Base-by-base conservation (phyloP, 2,329 filamentous ascomycete species). In the Penicillium olsonii region DNA sequence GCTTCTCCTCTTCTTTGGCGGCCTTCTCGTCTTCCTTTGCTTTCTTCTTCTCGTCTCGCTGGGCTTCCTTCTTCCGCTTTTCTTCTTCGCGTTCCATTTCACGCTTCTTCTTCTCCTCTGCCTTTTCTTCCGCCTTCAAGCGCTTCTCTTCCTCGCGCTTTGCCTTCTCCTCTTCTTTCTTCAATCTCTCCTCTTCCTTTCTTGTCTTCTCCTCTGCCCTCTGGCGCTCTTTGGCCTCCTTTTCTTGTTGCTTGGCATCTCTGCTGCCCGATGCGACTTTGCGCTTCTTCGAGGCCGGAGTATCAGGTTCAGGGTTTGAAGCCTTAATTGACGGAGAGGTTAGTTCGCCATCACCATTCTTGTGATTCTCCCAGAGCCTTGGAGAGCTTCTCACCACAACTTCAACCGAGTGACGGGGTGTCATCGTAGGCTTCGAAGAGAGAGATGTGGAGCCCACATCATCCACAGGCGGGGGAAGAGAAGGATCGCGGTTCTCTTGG, bases 21-120 rank as follows among this genome's bases (percentile, higher is more conserved):
- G 68, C 68, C 52, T 72, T 76, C 45, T 77, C 74, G 50, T 77
- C 71, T 22, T 77, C 72, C 50, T 68, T 72, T 42, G 63, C 70
- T 57, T 68, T 72, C 31, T 62, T 66, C 52, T 78, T 74, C 49
- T 75, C 74, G 39, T 75, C 73, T n/a, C 71, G 66, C 38, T 75
- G 77, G 22, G 22, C 22, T 24, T 24, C 22, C 22, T 24, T 24
- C 22, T 24, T 24, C 22, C 22, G 22, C 12, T 67, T 71, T 38
- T 74, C 70, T 45, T 71, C 74, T 41, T 72, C 68, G 1, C 50
- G 56, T 29, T 57, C 55, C 5, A 51, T 51, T 0, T 59, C 55
- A 2, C 55, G 53, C 50, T 64, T 66, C 41, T 60, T 66, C 27
- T 64, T 62, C 14, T 66, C 66, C 29, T 67, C 65, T 4, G 55